Conservation (phyloP, 306 rosid genomes). For the Glycine latifolia region DNA sequence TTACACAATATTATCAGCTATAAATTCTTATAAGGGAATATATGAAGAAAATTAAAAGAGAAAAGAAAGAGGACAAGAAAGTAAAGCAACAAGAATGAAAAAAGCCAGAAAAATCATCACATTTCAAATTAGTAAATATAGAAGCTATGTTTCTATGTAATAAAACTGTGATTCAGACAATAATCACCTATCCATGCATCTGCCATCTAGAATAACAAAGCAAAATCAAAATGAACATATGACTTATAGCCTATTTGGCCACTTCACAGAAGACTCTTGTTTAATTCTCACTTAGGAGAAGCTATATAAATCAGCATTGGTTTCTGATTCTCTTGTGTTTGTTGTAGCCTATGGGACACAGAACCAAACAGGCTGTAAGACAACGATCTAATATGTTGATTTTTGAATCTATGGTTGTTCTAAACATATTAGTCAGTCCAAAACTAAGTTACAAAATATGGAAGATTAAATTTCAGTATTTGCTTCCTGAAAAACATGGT, state of each 20-base stretch:
- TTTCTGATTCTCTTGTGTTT: no score
- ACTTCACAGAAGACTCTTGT: no score
- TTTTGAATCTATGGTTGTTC: conserved; percentile 14
- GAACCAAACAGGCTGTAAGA: neutral
- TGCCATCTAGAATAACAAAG: no score
- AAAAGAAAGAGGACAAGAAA: conserved; percentile 30
- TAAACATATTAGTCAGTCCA: neutral
- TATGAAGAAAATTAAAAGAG: conserved; percentile 5
- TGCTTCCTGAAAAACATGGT: conserved; percentile 11
- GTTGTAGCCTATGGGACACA: neutral
- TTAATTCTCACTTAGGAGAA: no score
- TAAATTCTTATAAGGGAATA: conserved; percentile 15
- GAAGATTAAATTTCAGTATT: neutral
- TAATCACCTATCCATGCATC: no score
- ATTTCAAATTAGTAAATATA: no score
- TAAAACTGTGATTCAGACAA: no score
- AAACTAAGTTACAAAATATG: neutral
- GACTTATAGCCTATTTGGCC: no score
- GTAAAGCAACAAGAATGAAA: conserved; percentile 12
- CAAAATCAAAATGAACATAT: no score
- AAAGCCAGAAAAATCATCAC: conserved; percentile 11
- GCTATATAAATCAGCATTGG: no score
- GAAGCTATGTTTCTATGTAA: no score
- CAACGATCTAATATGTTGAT: neutral
- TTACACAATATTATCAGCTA: conserved; percentile 34